phyloP scores from a whole-genome alignment of 768 basidiomycete genomes.

The Sarcomyxa edulis region DNA sequence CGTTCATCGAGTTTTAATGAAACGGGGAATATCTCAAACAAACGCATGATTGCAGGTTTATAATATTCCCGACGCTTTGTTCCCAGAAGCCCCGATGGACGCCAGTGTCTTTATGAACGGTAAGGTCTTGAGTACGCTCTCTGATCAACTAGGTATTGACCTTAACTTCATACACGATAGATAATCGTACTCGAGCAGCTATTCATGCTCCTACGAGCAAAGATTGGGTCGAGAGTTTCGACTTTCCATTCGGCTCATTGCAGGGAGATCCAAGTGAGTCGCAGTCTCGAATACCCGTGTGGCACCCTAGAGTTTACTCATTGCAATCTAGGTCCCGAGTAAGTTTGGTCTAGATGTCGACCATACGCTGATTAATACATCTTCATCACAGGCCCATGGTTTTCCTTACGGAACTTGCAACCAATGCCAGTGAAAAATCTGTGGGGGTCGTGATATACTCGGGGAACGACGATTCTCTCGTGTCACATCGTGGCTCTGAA shows the following conservation, averaged over 20 bases:
- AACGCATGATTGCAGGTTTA: slow-evolving; percentile 30
- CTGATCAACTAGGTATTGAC: background rate
- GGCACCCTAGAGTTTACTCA: background rate
- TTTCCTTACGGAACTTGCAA: slow-evolving; percentile 59
- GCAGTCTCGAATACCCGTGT: background rate
- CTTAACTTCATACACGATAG: slow-evolving; percentile 23
- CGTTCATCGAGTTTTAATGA: no score
- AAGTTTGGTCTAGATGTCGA: slow-evolving; percentile 8
- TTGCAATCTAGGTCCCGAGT: slow-evolving; percentile 25
- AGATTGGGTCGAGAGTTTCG: slow-evolving; percentile 33
- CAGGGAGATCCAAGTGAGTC: slow-evolving; percentile 25
- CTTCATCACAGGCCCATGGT: slow-evolving; percentile 45
- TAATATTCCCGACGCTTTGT: slow-evolving; percentile 50
- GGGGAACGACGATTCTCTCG: slow-evolving; percentile 65
- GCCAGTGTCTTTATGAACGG: slow-evolving; percentile 59
- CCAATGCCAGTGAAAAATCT: slow-evolving; percentile 48
- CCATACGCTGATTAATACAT: background rate
- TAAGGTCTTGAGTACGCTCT: slow-evolving; percentile 25
- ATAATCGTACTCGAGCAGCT: slow-evolving; percentile 48
- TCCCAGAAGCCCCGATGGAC: slow-evolving; percentile 45
- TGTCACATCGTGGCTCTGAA: slow-evolving; percentile 61
- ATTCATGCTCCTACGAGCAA: slow-evolving; percentile 66
- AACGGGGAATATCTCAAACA: no score
- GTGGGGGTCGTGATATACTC: slow-evolving; percentile 58
- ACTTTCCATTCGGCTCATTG: slow-evolving; percentile 16